These are phyloP conservation scores for Globisporangium takayamanum DNA, from an alignment of 352 stramenopile species.

Conservation along the genomic window DNA sequence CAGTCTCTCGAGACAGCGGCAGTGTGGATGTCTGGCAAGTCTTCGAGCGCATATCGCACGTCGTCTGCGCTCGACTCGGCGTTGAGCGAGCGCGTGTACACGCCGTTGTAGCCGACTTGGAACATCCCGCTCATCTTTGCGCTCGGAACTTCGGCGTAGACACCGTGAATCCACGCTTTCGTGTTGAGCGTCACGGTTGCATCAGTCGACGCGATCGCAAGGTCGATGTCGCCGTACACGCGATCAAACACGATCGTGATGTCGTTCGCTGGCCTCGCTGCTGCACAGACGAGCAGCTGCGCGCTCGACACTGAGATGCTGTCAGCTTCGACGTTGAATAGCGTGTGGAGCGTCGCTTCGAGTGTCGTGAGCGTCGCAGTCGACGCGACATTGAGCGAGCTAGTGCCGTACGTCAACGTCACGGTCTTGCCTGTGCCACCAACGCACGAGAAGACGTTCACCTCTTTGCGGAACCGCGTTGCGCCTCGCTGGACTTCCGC, in stretches of 20 bases:
- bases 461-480: conserved; percentile 65
- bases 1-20: conserved; percentile 37
- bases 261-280: conserved; percentile 12
- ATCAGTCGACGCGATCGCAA: conserved; percentile 20
- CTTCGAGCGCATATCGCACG: conserved; percentile 60
- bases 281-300: conserved; percentile 38
- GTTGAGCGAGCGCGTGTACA: conserved; percentile 60
- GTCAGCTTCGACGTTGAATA: conserved; percentile 46
- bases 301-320: conserved; percentile 53
- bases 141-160: conserved; percentile 37
- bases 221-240: conserved; percentile 41
- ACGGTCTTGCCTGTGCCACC: conserved; percentile 26
- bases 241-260: conserved; percentile 61
- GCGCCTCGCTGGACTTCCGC: conserved; percentile 21
- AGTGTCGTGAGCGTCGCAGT: conserved; percentile 23
- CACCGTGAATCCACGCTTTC: conserved; percentile 38
- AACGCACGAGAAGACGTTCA: conserved; percentile 47
- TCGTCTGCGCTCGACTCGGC: conserved; percentile 58
- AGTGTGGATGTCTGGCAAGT: conserved; percentile 47
- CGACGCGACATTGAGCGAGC: conserved; percentile 12
- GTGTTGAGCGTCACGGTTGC: conserved; percentile 21
- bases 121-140: conserved; percentile 77
- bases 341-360: conserved; percentile 30
- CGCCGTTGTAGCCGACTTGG: conserved; percentile 57
- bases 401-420: conserved; percentile 21